phyloP scores from a whole-genome alignment of 768 basidiomycete species.

The Boletus rubescentipes region DNA sequence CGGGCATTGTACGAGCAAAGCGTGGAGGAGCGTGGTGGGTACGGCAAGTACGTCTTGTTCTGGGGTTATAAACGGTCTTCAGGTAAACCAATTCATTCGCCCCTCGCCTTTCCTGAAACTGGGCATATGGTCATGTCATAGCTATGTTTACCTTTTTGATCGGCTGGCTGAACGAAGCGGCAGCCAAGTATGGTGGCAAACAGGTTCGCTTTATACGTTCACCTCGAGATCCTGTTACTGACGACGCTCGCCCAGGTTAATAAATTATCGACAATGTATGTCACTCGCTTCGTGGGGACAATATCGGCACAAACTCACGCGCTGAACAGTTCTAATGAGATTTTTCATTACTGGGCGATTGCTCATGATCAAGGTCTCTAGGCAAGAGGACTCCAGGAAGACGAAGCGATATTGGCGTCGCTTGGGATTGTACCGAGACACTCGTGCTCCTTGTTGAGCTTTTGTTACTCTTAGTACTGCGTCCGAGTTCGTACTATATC shows the following conservation, averaged over 20 bases:
- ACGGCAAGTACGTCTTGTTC: conserved; percentile 2
- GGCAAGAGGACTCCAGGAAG: background rate
- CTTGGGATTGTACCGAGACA: background rate
- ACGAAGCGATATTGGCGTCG: background rate
- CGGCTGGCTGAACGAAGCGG: conserved; percentile 14
- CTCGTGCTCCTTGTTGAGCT: too few relatives aligned
- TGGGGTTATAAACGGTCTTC: background rate
- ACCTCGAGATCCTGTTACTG: background rate
- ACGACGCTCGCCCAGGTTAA: background rate
- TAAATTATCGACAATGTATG: background rate
- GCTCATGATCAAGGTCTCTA: background rate
- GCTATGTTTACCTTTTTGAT: background rate
- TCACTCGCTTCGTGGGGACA: background rate
- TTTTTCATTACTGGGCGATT: background rate
- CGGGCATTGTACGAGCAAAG: background rate
- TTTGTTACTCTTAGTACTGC: too few relatives aligned
- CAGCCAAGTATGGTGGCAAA: conserved; percentile 10
- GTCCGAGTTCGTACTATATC: too few relatives aligned
- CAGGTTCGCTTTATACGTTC: conserved; percentile 6
- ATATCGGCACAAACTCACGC: background rate
- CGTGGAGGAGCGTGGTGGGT: conserved; percentile 12
- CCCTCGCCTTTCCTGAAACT: background rate
- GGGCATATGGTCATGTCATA: background rate
- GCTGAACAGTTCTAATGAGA: background rate
- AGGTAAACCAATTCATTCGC: background rate